phyloP scores from a whole-genome alignment of 805 yeast species.

The Hanseniaspora mollemarum region DNA sequence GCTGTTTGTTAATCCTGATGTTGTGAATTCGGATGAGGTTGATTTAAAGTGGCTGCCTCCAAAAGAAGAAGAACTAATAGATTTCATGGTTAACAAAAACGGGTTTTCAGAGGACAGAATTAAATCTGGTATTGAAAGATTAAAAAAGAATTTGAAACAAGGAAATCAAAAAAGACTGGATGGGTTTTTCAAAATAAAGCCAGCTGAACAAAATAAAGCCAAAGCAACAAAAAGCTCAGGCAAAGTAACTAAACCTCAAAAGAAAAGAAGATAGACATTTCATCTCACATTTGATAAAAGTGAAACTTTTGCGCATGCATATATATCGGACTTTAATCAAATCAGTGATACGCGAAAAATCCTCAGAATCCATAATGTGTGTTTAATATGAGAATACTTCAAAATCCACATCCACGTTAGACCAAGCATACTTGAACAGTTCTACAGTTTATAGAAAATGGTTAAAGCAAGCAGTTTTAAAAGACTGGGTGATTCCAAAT shows the following conservation, averaged over 20 bases:
- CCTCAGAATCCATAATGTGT: neutral
- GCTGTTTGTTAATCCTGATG: slow-evolving; percentile 74
- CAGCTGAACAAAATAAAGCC: slow-evolving; percentile 37
- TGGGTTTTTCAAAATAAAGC: slow-evolving; percentile 67
- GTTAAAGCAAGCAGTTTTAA: slow-evolving; percentile 27
- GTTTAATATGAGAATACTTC: no score
- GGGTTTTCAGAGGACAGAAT: slow-evolving; percentile 92
- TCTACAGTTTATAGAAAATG: neutral
- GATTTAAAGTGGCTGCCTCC: slow-evolving; percentile 82
- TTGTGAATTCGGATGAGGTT: slow-evolving; percentile 47
- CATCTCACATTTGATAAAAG: neutral
- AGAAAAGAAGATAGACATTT: slow-evolving; percentile 8
- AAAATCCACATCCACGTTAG: no score
- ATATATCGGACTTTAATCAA: neutral
- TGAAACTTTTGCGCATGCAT: neutral
- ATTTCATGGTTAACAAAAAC: slow-evolving; percentile 73
- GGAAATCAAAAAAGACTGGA: slow-evolving; percentile 88
- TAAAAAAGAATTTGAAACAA: slow-evolving; percentile 69
- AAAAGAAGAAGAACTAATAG: slow-evolving; percentile 67
- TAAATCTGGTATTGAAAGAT: slow-evolving; percentile 71
- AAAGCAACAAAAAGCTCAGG: slow-evolving; percentile 28
- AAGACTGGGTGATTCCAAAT: slow-evolving; percentile 35
- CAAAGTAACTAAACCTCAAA: slow-evolving; percentile 15
- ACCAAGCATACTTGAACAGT: neutral
- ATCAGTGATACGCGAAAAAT: neutral